Evolutionary conservation across 768 basidiomycete species (phyloP).

Genomic region (Candolleomyces aberdarensis): DNA sequence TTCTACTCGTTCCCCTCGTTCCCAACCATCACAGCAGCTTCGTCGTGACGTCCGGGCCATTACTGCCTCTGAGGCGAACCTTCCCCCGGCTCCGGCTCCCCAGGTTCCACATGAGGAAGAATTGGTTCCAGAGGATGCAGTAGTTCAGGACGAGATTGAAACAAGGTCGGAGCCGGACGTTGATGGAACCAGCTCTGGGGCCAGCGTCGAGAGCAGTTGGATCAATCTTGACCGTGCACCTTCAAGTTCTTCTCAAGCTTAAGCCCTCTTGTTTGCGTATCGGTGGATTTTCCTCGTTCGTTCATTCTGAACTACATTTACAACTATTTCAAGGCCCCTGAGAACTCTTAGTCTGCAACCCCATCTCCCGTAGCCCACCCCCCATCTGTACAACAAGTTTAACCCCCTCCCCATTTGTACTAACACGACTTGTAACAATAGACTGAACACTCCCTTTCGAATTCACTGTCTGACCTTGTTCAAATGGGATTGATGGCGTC

Average conservation of each 20-base stretch:
- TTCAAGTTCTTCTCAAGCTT: not conserved
- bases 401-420: not conserved
- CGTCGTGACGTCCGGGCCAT: slow-evolving; percentile 1
- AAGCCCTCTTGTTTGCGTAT: not conserved
- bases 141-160: slow-evolving; percentile 32
- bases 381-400: not conserved
- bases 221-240: slow-evolving; percentile 46
- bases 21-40: not conserved
- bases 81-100: not conserved
- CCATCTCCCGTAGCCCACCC: not conserved
- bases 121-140: not conserved
- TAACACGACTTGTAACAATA: not conserved
- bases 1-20: slow-evolving; percentile 6
- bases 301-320: not conserved
- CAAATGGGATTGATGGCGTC: not conserved
- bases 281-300: no score
- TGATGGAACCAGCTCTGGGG: slow-evolving; percentile 59
- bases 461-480: not conserved
- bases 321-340: slow-evolving; percentile 2
- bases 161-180: slow-evolving; percentile 61
- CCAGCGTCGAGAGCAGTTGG: slow-evolving; percentile 64
- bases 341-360: not conserved
- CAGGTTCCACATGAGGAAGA: not conserved
- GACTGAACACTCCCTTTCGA: not conserved
- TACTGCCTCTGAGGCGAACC: slow-evolving; percentile 1